Conservation (phyloP, 2,329 filamentous ascomycete species). For the Clonostachys solani region DNA sequence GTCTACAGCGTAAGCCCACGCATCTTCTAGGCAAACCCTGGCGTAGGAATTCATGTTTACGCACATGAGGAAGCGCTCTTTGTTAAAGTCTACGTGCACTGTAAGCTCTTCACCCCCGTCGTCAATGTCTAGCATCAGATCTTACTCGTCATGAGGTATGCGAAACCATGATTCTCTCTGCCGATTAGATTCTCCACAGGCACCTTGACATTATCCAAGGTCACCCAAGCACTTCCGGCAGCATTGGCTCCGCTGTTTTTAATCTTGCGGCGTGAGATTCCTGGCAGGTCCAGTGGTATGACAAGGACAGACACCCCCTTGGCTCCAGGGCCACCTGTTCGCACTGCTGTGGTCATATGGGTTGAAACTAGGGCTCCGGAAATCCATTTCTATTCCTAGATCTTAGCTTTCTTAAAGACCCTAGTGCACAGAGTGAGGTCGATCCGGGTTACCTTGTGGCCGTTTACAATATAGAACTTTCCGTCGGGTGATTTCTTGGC, state of each 20-base stretch:
- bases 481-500: slow-evolving; percentile 73
- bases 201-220: slow-evolving; percentile 84
- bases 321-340: slow-evolving; percentile 63
- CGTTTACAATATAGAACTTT: slow-evolving; percentile 54
- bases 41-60: slow-evolving; percentile 58
- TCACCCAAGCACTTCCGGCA: slow-evolving; percentile 74
- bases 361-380: slow-evolving; percentile 77
- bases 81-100: slow-evolving; percentile 62
- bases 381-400: slow-evolving; percentile 82
- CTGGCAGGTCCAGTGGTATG: slow-evolving; percentile 62
- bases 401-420: slow-evolving; percentile 39
- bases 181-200: slow-evolving; percentile 75
- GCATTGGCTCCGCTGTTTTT: slow-evolving; percentile 75
- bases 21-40: slow-evolving; percentile 74
- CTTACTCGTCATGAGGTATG: slow-evolving; percentile 67
- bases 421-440: neutral
- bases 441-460: neutral
- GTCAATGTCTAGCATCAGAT: no score
- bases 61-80: slow-evolving; percentile 76
- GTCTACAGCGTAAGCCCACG: slow-evolving; percentile 84
- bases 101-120: no score
- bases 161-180: slow-evolving; percentile 80
- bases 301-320: slow-evolving; percentile 77
- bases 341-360: slow-evolving; percentile 79
- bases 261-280: slow-evolving; percentile 74